These are phyloP conservation scores for Astrocystis sublimbata DNA, from an alignment of 495 filamentous ascomycete species.

Conservation along the genomic window DNA sequence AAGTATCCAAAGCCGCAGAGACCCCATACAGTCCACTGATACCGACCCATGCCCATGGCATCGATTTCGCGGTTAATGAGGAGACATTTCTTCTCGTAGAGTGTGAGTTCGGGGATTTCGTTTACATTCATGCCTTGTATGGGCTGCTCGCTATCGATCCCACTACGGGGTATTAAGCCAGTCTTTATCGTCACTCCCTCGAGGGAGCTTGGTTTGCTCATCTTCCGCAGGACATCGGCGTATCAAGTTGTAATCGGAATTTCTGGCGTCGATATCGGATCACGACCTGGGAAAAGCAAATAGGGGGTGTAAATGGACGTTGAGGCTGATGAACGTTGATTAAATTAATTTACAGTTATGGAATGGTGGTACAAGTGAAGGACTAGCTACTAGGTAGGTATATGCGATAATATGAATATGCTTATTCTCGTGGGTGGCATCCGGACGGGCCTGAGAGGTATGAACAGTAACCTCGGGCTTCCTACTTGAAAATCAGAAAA, in stretches of 20 bases:
- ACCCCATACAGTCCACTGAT: slow-evolving; percentile 50
- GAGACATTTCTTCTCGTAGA: slow-evolving; percentile 47
- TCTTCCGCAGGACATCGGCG: not conserved
- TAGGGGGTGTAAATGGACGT: no score
- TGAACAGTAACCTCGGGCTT: not conserved
- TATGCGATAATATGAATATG: no score
- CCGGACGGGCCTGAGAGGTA: no score
- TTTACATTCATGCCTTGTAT: not conserved
- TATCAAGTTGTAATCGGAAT: not conserved
- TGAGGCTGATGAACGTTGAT: not conserved
- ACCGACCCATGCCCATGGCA: slow-evolving; percentile 50
- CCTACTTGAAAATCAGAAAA: not conserved
- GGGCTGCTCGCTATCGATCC: not conserved
- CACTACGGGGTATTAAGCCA: not conserved
- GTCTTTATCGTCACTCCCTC: not conserved
- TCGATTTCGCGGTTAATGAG: slow-evolving; percentile 51
- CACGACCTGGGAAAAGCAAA: not conserved
- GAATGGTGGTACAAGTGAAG: no score
- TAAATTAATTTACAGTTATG: not conserved
- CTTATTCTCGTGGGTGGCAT: no score
- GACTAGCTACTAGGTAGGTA: no score
- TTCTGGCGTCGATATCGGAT: not conserved
- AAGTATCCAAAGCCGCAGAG: slow-evolving; percentile 55
- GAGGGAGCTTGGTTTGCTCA: slow-evolving; percentile 2
- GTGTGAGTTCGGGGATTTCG: slow-evolving; percentile 19